These are phyloP conservation scores for Glycine tomentella DNA, from an alignment of 306 rosid genomes.

Conservation along the genomic window DNA sequence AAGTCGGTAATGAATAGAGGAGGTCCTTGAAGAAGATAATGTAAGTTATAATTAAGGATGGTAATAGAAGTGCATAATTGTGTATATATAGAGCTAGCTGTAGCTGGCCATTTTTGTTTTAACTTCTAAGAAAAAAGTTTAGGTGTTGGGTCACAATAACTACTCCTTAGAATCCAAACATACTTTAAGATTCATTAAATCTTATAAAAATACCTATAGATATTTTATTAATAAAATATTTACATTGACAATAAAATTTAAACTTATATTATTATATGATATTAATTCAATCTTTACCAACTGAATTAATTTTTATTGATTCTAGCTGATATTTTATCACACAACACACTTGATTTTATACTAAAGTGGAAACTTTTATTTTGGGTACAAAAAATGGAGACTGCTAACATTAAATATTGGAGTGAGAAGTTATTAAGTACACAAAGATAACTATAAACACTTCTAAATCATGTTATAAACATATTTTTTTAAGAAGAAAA, in stretches of 20 bases:
- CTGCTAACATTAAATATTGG: background rate
- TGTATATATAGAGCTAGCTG: background rate
- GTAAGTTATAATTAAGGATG: background rate
- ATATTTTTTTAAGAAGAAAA: background rate
- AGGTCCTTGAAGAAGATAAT: background rate
- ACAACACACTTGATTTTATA: background rate
- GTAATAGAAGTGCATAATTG: background rate
- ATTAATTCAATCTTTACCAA: no score
- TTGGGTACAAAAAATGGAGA: background rate
- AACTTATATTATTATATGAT: no score
- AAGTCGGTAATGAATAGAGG: conserved; percentile 5
- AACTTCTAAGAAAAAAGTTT: no score
- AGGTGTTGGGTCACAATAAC: no score
- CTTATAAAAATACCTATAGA: no score
- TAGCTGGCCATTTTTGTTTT: conserved; percentile 19
- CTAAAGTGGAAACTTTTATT: background rate
- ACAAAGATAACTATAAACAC: background rate
- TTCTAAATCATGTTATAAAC: background rate
- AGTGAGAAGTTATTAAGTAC: background rate
- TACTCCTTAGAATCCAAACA: no score
- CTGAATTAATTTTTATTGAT: no score
- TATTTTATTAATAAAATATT: no score
- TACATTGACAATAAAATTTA: no score
- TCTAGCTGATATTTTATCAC: no score
- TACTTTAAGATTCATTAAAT: no score